These are phyloP conservation scores for Aspergillus biplanus DNA, from an alignment of 495 filamentous ascomycete species.

Conservation along the genomic window DNA sequence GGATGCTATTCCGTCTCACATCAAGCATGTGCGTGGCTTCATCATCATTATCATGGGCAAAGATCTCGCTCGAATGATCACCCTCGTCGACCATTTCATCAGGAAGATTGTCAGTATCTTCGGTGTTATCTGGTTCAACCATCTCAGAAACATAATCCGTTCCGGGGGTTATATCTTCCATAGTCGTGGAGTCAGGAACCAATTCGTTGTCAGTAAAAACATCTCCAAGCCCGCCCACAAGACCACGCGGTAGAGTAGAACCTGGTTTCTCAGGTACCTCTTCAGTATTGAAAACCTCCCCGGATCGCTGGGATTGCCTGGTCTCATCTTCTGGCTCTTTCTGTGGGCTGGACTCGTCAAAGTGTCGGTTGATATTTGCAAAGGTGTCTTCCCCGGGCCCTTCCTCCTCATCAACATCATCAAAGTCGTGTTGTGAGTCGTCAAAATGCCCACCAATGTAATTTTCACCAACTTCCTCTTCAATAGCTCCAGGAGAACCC, in stretches of 20 bases:
- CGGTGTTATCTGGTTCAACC: conserved; percentile 12
- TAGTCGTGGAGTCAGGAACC: not conserved
- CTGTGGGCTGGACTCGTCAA: too few species aligned
- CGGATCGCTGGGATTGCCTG: not conserved
- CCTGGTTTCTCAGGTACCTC: not conserved
- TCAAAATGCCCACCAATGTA: too few species aligned
- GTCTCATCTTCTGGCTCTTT: conserved; percentile 11
- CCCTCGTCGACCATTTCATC: conserved; percentile 20
- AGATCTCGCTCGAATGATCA: conserved; percentile 19
- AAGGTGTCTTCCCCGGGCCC: too few species aligned
- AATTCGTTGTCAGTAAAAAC: conserved; percentile 20
- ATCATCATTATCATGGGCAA: conserved; percentile 22
- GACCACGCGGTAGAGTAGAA: not conserved
- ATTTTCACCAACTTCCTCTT: too few species aligned
- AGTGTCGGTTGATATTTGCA: too few species aligned
- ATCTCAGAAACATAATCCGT: conserved; percentile 16
- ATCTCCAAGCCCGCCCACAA: conserved; percentile 23
- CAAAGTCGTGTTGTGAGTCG: too few species aligned
- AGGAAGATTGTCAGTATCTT: conserved; percentile 18
- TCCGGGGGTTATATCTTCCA: not conserved
- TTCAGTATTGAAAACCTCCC: not conserved
- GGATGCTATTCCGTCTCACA: conserved; percentile 7
- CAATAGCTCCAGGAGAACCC: too few species aligned
- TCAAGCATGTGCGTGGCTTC: conserved; percentile 24
- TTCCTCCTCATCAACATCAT: too few species aligned